Base-by-base conservation (phyloP, 306 rosid species). In the Quercus robur region DNA sequence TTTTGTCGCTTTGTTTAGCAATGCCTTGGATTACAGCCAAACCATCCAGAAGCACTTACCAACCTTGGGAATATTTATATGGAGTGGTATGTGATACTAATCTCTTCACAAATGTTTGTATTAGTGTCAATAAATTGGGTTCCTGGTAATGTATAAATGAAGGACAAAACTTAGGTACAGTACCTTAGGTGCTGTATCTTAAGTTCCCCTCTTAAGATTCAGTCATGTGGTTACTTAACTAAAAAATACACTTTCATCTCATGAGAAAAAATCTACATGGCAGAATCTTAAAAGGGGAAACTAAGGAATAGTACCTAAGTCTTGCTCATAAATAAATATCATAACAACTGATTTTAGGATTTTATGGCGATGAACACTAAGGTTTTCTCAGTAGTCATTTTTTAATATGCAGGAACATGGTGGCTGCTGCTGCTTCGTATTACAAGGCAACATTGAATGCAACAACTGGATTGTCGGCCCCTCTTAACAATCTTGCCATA, bases 11-110 rank as follows among this genome's bases (percentile, higher is more conserved):
- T 12, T 51, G 21, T 89, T 90, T 82, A 96, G 99, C 97, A 96
- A 91, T 96, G 99, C 87, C 98, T 96, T 80, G 55, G 86, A 44
- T 76, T 96, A 70, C 98, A 96, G 81, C 92, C 98, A 15, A 96
- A 87, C 87, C 99, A 96, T 58, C 98, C 99, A 21, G 98, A 96
- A 80, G 99, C 99, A 21, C 91, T 89, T 63, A 96, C 98, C 82
- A 94, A 94, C 84, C 97, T 94, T 74, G 98, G 98, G 77, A 94
- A 94, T 77, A 94, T 92, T 80, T 94, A 94, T 80, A 94, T 94
- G 98, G 98, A 94, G 75, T 94, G 98, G 98, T 92, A 90, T 74
- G 85, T 41, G 62, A 58, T 77, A 71, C 82, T 33, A 64, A 56
- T 25, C 52, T 70, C 73, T 28, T 61, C 71, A 57, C 54, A 49